Percentiles rank a stretch among this genome's conserved stretches.
Evolutionary conservation across 2,329 filamentous ascomycete genomes (phyloP).

Genomic region (Sordariomycetes sp.): DNA sequence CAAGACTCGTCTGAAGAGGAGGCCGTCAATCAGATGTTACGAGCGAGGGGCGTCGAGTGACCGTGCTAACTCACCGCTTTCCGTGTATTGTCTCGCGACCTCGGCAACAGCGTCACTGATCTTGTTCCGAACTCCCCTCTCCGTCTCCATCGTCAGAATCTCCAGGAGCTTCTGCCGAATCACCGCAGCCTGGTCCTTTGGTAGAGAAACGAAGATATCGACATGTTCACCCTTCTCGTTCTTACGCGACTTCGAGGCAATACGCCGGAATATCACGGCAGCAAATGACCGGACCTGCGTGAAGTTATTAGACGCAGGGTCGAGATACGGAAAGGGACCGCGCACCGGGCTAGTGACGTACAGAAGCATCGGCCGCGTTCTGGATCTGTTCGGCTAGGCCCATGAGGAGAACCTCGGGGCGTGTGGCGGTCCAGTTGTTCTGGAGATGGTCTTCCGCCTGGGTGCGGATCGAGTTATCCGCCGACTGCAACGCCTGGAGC

Average conservation of each 20-base stretch:
- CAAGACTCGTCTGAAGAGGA: conserved; percentile 56
- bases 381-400: conserved; percentile 87
- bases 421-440: conserved; percentile 72
- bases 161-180: conserved; percentile 79
- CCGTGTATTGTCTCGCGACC: conserved; percentile 85
- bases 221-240: conserved; percentile 54
- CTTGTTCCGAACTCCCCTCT: conserved; percentile 75
- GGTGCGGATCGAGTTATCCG: conserved; percentile 75
- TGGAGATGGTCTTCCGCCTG: conserved; percentile 84
- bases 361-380: conserved; percentile 57
- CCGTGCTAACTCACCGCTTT: conserved; percentile 52
- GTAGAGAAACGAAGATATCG: conserved; percentile 77
- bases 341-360: conserved; percentile 22
- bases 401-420: conserved; percentile 84
- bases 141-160: conserved; percentile 58
- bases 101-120: conserved; percentile 96
- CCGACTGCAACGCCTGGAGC: conserved; percentile 73
- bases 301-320: neutral
- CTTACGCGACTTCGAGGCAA: conserved; percentile 81
- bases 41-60: neutral
- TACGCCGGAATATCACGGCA: conserved; percentile 86
- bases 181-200: conserved; percentile 56
- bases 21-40: neutral
- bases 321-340: neutral
- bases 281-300: conserved; percentile 75